Evolutionary conservation across 1,284 basidiomycete species (phyloP).

Genomic region (Afroboletus lepidellus): DNA sequence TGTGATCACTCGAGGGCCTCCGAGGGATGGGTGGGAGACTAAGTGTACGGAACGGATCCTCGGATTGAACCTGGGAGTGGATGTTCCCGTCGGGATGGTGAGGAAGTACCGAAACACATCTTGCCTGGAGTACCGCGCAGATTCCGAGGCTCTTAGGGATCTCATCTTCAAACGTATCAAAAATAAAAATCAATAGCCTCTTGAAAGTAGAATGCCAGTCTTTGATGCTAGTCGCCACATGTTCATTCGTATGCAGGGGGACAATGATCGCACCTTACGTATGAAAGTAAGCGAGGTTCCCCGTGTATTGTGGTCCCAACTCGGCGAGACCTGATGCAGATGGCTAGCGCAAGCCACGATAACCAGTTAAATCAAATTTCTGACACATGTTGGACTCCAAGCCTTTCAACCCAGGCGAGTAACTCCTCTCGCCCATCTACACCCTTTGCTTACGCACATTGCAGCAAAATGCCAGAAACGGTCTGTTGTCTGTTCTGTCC

Average conservation of each 20-base stretch:
- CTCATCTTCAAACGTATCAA: slow-evolving; percentile 10
- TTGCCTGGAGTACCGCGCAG: slow-evolving; percentile 16
- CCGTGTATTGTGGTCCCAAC: slow-evolving; percentile 5
- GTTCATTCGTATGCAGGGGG: too few relatives aligned
- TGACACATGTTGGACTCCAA: background rate
- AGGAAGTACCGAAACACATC: slow-evolving; percentile 8
- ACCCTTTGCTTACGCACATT: background rate
- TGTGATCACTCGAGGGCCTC: slow-evolving; percentile 21
- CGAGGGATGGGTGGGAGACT: slow-evolving; percentile 15
- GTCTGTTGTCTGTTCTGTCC: background rate
- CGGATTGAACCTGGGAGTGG: slow-evolving; percentile 6
- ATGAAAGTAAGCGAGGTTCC: too few relatives aligned
- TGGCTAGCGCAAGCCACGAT: slow-evolving; percentile 2
- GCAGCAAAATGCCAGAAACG: background rate
- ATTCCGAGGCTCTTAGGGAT: slow-evolving; percentile 15
- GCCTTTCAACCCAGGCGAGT: background rate
- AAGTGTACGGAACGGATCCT: slow-evolving; percentile 18
- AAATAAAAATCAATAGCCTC: background rate
- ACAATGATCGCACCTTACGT: too few relatives aligned
- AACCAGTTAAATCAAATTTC: background rate
- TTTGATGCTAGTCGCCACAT: too few relatives aligned
- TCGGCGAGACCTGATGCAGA: slow-evolving; percentile 1
- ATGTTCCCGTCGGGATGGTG: slow-evolving; percentile 15
- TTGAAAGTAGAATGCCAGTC: slow-evolving; percentile 7
- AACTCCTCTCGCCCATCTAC: background rate